These are phyloP conservation scores for Candida sakaeoensis DNA, from an alignment of 805 yeast species.

Conservation along the genomic window DNA sequence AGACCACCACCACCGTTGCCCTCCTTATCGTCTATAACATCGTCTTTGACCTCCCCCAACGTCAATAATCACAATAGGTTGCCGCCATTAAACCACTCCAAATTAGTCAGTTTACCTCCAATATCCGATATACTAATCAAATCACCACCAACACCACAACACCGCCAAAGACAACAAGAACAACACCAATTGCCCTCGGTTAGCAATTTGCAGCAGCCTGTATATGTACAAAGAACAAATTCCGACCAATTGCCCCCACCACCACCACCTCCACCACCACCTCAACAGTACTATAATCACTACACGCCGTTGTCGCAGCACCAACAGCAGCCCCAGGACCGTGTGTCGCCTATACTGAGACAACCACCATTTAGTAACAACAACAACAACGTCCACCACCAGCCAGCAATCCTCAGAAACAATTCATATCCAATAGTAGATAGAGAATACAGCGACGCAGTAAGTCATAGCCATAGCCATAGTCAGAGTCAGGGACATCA, in stretches of 20 bases:
- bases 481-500: too few relatives aligned
- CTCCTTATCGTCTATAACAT: neutral
- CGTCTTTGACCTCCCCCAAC: neutral
- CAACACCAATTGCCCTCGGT: slow-evolving; percentile 1
- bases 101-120: slow-evolving; percentile 37
- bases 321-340: slow-evolving; percentile 6
- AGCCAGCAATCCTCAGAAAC: neutral
- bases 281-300: slow-evolving; percentile 6
- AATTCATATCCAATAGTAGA: slow-evolving; percentile 4
- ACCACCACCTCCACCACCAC: slow-evolving; percentile 3
- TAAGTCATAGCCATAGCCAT: neutral
- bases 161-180: slow-evolving; percentile 4
- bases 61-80: slow-evolving; percentile 2
- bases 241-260: slow-evolving; percentile 5
- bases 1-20: slow-evolving; percentile 3
- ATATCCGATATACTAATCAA: slow-evolving; percentile 35
- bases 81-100: slow-evolving; percentile 5
- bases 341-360: slow-evolving; percentile 4
- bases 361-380: neutral
- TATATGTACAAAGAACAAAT: slow-evolving; percentile 2
- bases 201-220: neutral
- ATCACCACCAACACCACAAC: slow-evolving; percentile 8
- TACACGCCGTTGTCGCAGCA: slow-evolving; percentile 5
- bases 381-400: slow-evolving; percentile 3
- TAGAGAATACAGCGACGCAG: neutral